Evolutionary conservation across 1,139 yeast species (phyloP).

Genomic region (Geotrichum candidum): DNA sequence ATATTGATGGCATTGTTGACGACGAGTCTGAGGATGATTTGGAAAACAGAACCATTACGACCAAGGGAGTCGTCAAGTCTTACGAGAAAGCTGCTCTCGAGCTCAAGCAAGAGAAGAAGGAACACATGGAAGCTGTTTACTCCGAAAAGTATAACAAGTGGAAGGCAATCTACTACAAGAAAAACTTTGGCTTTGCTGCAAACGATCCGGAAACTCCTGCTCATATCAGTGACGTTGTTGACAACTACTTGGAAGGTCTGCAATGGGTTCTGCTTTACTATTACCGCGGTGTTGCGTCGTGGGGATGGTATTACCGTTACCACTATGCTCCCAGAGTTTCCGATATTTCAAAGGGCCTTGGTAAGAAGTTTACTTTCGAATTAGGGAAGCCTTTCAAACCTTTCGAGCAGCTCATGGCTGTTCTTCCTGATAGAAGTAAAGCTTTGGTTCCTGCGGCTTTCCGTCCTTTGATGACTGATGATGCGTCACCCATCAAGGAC

Average conservation of each 20-base stretch:
- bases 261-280: slow-evolving; percentile 94
- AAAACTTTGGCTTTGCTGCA: slow-evolving; percentile 61
- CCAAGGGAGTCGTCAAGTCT: slow-evolving; percentile 39
- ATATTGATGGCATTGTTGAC: slow-evolving; percentile 62
- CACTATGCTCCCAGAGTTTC: slow-evolving; percentile 93
- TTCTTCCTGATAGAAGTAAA: slow-evolving; percentile 87
- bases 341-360: slow-evolving; percentile 68
- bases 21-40: slow-evolving; percentile 60
- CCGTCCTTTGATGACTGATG: slow-evolving; percentile 83
- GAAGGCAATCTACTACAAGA: slow-evolving; percentile 77
- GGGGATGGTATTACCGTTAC: slow-evolving; percentile 89
- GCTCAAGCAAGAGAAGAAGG: slow-evolving; percentile 51
- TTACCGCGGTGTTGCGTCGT: slow-evolving; percentile 82
- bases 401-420: slow-evolving; percentile 96
- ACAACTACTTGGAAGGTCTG: slow-evolving; percentile 84
- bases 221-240: slow-evolving; percentile 54
- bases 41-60: slow-evolving; percentile 26
- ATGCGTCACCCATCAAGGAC: slow-evolving; percentile 78
- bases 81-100: slow-evolving; percentile 69
- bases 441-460: slow-evolving; percentile 71
- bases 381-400: slow-evolving; percentile 80
- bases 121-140: slow-evolving; percentile 61
- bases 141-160: slow-evolving; percentile 68
- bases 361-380: slow-evolving; percentile 55
- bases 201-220: slow-evolving; percentile 41